Percentiles rank a stretch among this genome's conserved stretches.
Evolutionary conservation across 306 rosid genomes (phyloP).

Genomic region (Echinosophora koreensis): DNA sequence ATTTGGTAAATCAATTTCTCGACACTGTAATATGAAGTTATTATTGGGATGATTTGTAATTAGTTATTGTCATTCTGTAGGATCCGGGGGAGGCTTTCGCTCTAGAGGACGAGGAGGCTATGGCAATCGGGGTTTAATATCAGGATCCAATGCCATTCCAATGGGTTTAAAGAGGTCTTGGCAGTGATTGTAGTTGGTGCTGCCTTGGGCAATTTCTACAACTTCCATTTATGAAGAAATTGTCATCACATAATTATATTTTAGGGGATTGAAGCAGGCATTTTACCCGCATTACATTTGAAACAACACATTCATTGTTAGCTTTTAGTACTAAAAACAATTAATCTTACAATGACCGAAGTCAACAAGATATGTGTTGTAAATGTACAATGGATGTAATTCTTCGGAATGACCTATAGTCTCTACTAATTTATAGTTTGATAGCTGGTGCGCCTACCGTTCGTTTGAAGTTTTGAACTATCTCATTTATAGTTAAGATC

Average conservation of each 20-base stretch:
- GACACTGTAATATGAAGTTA: background rate
- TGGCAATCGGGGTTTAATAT: conserved; percentile 65
- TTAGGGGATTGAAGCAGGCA: conserved; percentile 4
- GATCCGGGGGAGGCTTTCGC: conserved; percentile 75
- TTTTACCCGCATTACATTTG: conserved; percentile 31
- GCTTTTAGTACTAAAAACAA: conserved; percentile 36
- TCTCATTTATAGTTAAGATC: background rate
- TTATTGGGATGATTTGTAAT: conserved; percentile 20
- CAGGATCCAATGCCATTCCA: conserved; percentile 84
- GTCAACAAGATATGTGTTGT: conserved; percentile 29
- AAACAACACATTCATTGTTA: conserved; percentile 36
- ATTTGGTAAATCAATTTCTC: conserved; percentile 59
- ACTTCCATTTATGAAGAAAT: background rate
- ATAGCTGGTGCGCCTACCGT: background rate
- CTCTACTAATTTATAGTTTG: background rate
- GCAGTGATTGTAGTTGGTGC: conserved; percentile 47
- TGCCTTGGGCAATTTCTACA: conserved; percentile 7
- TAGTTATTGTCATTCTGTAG: conserved; percentile 47
- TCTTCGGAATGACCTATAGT: conserved; percentile 24
- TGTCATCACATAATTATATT: background rate
- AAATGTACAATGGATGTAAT: conserved; percentile 33
- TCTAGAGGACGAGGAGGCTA: conserved; percentile 84
- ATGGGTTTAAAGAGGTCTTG: conserved; percentile 73
- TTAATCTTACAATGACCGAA: conserved; percentile 32
- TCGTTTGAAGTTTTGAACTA: background rate